A percentile compares a stretch with the other conserved stretches of the same genome.
Conservation (phyloP, 2,329 filamentous ascomycete genomes). For the Exutisphaerella laricina region DNA sequence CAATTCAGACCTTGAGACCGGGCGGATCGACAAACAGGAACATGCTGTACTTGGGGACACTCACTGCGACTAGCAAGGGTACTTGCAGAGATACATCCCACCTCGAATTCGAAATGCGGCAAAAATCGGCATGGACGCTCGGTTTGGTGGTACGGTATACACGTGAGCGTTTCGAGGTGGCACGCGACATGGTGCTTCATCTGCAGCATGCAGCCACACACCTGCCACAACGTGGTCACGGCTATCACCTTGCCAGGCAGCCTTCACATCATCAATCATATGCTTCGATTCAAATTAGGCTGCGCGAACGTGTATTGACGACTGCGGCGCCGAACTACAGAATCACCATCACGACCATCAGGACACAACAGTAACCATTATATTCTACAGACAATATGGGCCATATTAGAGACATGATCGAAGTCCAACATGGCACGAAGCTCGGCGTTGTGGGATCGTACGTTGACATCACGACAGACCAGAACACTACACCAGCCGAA, state of each 20-base stretch:
- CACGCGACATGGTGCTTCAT: neutral
- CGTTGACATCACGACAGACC: neutral
- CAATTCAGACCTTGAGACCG: neutral
- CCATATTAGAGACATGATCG: neutral
- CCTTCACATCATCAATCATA: too few species aligned
- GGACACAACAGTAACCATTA: too few species aligned
- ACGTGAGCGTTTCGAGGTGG: neutral
- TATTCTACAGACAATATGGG: neutral
- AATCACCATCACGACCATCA: neutral
- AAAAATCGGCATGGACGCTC: neutral
- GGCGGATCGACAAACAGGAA: neutral
- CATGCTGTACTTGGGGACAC: neutral
- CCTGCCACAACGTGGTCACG: neutral
- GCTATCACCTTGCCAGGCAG: neutral
- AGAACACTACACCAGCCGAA: neutral
- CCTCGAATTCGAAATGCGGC: neutral
- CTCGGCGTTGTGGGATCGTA: neutral
- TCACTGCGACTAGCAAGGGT: neutral
- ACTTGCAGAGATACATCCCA: neutral
- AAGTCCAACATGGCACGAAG: conserved; percentile 1
- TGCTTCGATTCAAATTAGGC: too few species aligned
- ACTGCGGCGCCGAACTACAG: too few species aligned
- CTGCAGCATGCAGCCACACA: neutral
- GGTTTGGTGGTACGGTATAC: neutral
- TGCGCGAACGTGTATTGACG: too few species aligned